phyloP scores from a whole-genome alignment of 192 early-diverging fungal genomes.

The Coemansia sp. region DNA sequence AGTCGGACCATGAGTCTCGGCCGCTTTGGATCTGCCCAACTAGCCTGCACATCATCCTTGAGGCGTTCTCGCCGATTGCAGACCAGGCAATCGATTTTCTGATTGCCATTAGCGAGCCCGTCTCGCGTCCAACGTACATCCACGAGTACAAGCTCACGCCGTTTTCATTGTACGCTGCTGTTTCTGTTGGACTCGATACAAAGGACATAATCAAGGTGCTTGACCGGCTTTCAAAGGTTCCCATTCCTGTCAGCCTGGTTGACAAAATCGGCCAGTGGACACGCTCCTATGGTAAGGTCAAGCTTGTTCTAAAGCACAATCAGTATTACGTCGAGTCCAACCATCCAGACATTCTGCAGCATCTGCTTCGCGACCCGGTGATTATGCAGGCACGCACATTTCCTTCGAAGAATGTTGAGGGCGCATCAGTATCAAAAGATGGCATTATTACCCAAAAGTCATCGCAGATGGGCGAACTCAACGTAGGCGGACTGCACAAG shows the following conservation, averaged over 20 bases:
- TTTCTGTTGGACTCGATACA: constrained; percentile 91
- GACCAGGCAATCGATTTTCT: constrained; percentile 96
- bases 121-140: constrained; percentile 66
- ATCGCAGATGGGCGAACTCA: constrained; percentile 67
- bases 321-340: constrained; percentile 90
- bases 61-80: constrained; percentile 95
- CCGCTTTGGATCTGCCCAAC: constrained; percentile 89
- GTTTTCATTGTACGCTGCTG: constrained; percentile 96
- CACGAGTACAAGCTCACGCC: constrained; percentile 92
- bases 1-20: constrained; percentile 82
- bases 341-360: constrained; percentile 78
- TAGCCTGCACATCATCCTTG: constrained; percentile 83
- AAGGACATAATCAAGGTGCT: constrained; percentile 90
- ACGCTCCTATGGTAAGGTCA: constrained; percentile 90
- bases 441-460: constrained; percentile 60
- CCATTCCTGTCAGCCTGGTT: constrained; percentile 73
- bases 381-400: constrained; percentile 70
- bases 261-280: constrained; percentile 82
- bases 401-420: constrained; percentile 46
- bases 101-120: constrained; percentile 93
- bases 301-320: constrained; percentile 94
- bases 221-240: constrained; percentile 84
- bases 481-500: constrained; percentile 65
- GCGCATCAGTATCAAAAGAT: constrained; percentile 36
- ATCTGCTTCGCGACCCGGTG: constrained; percentile 71